Evolutionary conservation across 768 basidiomycete genomes (phyloP).

Genomic region (Leccinum sublutescens): DNA sequence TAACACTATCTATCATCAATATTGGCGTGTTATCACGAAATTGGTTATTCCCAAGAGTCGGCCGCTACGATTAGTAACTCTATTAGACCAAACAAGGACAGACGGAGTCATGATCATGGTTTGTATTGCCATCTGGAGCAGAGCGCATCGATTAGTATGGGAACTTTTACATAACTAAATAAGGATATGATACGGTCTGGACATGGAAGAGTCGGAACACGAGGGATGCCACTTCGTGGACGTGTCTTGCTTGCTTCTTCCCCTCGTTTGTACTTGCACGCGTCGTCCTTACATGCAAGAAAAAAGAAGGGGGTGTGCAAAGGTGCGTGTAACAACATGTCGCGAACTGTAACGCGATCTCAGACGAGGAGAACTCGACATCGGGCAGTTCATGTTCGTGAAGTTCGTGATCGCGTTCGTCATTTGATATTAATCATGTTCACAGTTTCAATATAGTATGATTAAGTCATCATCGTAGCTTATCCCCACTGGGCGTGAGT

Average conservation of each 20-base stretch:
- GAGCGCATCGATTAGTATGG: too few relatives aligned
- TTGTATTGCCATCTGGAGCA: too few relatives aligned
- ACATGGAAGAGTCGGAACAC: background rate
- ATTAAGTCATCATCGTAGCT: too few relatives aligned
- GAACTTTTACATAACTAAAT: too few relatives aligned
- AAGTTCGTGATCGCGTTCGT: background rate
- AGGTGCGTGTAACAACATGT: background rate
- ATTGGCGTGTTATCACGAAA: too few relatives aligned
- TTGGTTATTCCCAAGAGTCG: too few relatives aligned
- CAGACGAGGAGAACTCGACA: conserved; percentile 12
- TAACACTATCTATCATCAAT: too few relatives aligned
- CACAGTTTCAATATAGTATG: background rate
- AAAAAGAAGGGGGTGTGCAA: background rate
- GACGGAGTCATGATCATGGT: too few relatives aligned
- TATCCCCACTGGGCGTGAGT: too few relatives aligned
- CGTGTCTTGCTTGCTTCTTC: conserved; percentile 52
- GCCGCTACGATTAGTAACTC: too few relatives aligned
- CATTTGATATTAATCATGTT: too few relatives aligned
- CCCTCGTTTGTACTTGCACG: conserved; percentile 53
- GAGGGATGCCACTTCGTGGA: conserved; percentile 46
- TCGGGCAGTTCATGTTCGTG: conserved; percentile 27
- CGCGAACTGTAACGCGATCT: background rate
- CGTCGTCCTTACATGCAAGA: conserved; percentile 38
- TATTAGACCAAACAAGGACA: too few relatives aligned
- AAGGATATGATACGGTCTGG: background rate